These are phyloP conservation scores for Talaromyces marneffei DNA, from an alignment of 2,329 filamentous ascomycete genomes.

Conservation along the genomic window DNA sequence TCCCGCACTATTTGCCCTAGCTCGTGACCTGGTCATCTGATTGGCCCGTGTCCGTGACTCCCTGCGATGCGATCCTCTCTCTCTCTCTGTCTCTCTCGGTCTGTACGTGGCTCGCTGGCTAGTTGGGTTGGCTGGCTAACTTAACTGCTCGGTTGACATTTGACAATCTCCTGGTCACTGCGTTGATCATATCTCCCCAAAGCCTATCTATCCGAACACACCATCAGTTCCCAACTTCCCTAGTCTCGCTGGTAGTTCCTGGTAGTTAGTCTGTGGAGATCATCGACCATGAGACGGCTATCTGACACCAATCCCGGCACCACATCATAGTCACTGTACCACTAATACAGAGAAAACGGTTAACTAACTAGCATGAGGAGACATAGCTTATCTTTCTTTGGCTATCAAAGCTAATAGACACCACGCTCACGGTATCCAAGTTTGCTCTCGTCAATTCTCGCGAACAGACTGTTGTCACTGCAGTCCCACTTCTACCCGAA, in stretches of 20 bases:
- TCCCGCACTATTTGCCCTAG: not conserved
- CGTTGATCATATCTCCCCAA: not conserved
- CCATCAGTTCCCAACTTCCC: not conserved
- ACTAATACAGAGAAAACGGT: no score
- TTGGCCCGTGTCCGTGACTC: not conserved
- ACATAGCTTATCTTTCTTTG: slow-evolving; percentile 1
- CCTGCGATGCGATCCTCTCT: no score
- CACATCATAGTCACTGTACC: not conserved
- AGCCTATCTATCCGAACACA: not conserved
- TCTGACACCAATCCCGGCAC: not conserved
- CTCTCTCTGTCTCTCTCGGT: no score
- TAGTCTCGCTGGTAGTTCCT: not conserved
- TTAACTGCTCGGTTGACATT: not conserved
- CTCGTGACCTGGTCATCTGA: not conserved
- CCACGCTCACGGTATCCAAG: not conserved
- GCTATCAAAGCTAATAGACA: not conserved
- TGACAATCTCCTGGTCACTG: not conserved
- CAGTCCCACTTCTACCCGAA: not conserved
- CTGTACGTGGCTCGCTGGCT: no score
- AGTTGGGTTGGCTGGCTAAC: no score
- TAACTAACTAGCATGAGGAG: not conserved
- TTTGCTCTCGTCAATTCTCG: not conserved
- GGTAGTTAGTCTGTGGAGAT: not conserved
- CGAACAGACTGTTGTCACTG: not conserved
- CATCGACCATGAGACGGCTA: not conserved